Evolutionary conservation across 2,329 filamentous ascomycete species (phyloP).

Genomic region (Metarhizium robertsii): DNA sequence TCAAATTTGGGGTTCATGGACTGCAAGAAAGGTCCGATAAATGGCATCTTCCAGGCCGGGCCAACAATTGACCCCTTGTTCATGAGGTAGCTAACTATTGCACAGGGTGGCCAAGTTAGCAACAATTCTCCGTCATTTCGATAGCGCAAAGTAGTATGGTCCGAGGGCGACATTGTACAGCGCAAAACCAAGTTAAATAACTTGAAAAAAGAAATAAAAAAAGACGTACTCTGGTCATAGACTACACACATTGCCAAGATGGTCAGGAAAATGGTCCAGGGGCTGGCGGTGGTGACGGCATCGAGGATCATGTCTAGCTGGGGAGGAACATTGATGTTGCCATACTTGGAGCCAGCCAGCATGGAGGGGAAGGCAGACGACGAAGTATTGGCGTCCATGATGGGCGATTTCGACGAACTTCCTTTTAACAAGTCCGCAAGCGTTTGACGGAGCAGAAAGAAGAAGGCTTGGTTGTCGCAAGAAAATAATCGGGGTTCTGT

Average conservation of each 20-base stretch:
- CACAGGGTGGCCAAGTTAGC: neutral
- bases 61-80: slow-evolving; percentile 70
- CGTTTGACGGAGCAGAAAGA: neutral
- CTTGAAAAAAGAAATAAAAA: neutral
- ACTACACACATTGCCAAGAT: slow-evolving; percentile 61
- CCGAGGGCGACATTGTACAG: neutral
- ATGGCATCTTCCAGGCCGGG: slow-evolving; percentile 67
- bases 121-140: neutral
- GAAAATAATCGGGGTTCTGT: neutral
- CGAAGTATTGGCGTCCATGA: slow-evolving; percentile 50
- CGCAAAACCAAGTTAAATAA: neutral
- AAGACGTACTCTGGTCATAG: slow-evolving; percentile 77
- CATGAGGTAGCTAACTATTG: slow-evolving; percentile 61
- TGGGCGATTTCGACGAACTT: slow-evolving; percentile 5
- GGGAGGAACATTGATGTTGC: slow-evolving; percentile 39
- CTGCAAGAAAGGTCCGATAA: slow-evolving; percentile 92
- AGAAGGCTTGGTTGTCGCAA: neutral
- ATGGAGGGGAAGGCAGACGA: slow-evolving; percentile 64
- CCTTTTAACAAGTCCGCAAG: neutral
- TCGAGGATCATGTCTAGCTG: slow-evolving; percentile 48
- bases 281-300: slow-evolving; percentile 45
- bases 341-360: slow-evolving; percentile 49
- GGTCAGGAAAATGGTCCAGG: slow-evolving; percentile 57
- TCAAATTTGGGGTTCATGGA: slow-evolving; percentile 88
- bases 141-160: neutral